Conservation (phyloP, 2,329 filamentous ascomycete species). For the Gnomoniopsis sp. region DNA sequence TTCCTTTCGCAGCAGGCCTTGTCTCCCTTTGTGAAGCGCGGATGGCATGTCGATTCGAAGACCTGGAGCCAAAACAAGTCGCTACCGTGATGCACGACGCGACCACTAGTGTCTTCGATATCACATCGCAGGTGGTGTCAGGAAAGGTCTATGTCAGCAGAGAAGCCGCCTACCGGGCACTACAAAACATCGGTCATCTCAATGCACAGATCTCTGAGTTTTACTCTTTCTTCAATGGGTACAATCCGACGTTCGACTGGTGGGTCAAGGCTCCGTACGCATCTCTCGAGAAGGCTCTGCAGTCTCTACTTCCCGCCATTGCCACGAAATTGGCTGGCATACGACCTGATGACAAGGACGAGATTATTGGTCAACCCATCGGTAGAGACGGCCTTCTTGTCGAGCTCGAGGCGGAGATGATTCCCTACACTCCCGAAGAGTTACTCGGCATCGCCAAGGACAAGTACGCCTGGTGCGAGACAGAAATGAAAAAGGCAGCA, state of each 20-base stretch:
- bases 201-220: conserved; percentile 41
- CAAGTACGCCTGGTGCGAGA: conserved; percentile 54
- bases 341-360: conserved; percentile 37
- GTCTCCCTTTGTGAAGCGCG: conserved; percentile 44
- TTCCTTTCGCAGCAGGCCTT: conserved; percentile 42
- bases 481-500: conserved; percentile 50
- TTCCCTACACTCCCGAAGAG: conserved; percentile 56
- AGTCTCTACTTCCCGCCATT: conserved; percentile 34
- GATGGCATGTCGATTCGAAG: conserved; percentile 35
- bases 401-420: conserved; percentile 54
- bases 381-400: conserved; percentile 47
- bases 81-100: conserved; percentile 39
- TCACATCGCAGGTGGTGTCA: conserved; percentile 31
- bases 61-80: conserved; percentile 37
- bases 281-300: conserved; percentile 34
- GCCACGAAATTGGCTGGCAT: conserved; percentile 42
- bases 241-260: conserved; percentile 56
- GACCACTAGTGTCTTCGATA: conserved; percentile 28
- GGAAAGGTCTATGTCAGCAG: conserved; percentile 34
- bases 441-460: conserved; percentile 47
- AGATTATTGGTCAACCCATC: conserved; percentile 56
- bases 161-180: conserved; percentile 44
- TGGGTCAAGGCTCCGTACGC: conserved; percentile 48
- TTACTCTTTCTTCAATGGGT: conserved; percentile 48
- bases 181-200: conserved; percentile 38